phyloP scores from a whole-genome alignment of 805 yeast genomes.

The Metschnikowia amazonensis region DNA sequence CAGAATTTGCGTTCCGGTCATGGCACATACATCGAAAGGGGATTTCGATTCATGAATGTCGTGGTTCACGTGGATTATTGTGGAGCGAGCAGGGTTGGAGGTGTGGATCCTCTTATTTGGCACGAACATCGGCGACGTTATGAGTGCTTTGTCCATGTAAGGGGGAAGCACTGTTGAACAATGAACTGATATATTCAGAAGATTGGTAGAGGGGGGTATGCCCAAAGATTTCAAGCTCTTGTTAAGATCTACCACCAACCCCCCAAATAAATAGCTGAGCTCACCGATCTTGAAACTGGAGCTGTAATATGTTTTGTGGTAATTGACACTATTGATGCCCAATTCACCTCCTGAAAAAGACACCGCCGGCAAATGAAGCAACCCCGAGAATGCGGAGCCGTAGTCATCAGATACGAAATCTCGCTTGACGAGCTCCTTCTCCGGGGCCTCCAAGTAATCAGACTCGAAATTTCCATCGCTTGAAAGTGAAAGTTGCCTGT shows the following conservation, averaged over 20 bases:
- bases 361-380: constrained; percentile 15
- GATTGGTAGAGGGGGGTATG: constrained; percentile 29
- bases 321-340: neutral
- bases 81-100: constrained; percentile 32
- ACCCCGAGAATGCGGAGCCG: constrained; percentile 16
- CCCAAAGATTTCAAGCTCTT: constrained; percentile 26
- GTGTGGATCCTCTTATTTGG: constrained; percentile 24
- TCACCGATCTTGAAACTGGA: constrained; percentile 31
- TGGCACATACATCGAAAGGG: constrained; percentile 52
- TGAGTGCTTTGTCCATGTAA: constrained; percentile 31
- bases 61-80: constrained; percentile 27
- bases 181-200: constrained; percentile 32
- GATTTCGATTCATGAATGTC: constrained; percentile 27
- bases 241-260: constrained; percentile 21
- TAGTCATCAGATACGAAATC: constrained; percentile 9
- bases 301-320: constrained; percentile 22
- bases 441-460: neutral
- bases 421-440: neutral
- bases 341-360: constrained; percentile 5
- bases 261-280: constrained; percentile 36
- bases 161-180: constrained; percentile 41
- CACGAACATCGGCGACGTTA: constrained; percentile 44
- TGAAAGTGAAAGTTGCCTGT: neutral
- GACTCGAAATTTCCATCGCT: neutral
- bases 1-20: constrained; percentile 48